A percentile compares a stretch with the other conserved stretches of the same genome.
These are phyloP conservation scores for Diplosphaera chodatii DNA, from an alignment of 139 green algal genomes.

Conservation along the genomic window DNA sequence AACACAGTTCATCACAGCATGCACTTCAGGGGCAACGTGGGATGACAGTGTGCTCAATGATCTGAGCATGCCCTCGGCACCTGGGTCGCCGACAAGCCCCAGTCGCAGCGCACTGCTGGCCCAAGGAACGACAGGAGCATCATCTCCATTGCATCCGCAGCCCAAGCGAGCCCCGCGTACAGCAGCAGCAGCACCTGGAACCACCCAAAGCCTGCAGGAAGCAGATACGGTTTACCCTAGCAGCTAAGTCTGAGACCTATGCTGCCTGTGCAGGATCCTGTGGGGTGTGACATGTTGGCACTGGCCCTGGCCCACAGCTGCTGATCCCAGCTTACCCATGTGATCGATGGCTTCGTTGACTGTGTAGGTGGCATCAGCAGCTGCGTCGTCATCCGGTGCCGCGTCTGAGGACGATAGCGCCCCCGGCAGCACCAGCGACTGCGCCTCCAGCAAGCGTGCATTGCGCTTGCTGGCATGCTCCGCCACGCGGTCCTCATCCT, in stretches of 20 bases:
- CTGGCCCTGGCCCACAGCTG: too few relatives aligned
- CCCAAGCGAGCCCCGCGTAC: constrained; percentile 68
- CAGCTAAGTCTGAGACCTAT: too few relatives aligned
- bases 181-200: constrained; percentile 57
- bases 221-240: background rate
- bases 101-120: constrained; percentile 56
- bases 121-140: constrained; percentile 81
- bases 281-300: too few relatives aligned
- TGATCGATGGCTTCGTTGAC: constrained; percentile 16
- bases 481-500: background rate
- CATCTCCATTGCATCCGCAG: constrained; percentile 77
- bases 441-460: background rate
- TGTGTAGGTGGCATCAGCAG: constrained; percentile 1
- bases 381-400: background rate
- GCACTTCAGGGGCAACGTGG: too few relatives aligned
- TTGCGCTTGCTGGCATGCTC: background rate
- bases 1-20: too few relatives aligned
- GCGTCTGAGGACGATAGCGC: background rate
- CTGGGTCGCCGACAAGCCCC: constrained; percentile 31
- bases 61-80: background rate
- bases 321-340: constrained; percentile 4
- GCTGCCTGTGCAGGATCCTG: too few relatives aligned
- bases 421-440: background rate
- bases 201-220: constrained; percentile 48
- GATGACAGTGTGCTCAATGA: too few relatives aligned